phyloP scores from a whole-genome alignment of 139 green algal genomes.

The Diplosphaera chodatii region DNA sequence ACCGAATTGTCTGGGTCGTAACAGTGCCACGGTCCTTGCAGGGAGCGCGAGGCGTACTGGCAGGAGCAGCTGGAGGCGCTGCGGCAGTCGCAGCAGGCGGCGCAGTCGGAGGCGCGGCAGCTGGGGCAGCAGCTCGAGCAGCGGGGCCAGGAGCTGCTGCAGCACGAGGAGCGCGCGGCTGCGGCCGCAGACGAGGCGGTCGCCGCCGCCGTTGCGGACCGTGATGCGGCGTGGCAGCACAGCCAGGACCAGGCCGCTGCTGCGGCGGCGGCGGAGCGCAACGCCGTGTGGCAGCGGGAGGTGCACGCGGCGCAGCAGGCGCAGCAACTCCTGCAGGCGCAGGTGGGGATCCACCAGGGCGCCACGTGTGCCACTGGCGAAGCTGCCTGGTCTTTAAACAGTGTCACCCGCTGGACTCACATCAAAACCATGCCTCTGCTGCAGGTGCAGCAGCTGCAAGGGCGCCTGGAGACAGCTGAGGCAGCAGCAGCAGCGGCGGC shows the following conservation, averaged over 20 bases:
- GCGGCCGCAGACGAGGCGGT: not conserved
- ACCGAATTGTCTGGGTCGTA: not conserved
- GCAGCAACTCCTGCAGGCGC: not conserved
- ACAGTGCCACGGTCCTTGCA: not conserved
- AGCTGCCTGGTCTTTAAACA: too few relatives aligned
- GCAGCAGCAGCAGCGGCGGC: not conserved
- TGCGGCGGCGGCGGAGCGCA: not conserved
- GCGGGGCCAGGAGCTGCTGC: not conserved
- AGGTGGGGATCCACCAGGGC: constrained; percentile 3
- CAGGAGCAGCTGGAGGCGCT: not conserved
- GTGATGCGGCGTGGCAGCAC: not conserved
- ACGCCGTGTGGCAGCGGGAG: not conserved
- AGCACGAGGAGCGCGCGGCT: not conserved
- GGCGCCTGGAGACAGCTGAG: not conserved
- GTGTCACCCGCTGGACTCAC: too few relatives aligned
- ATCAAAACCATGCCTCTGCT: too few relatives aligned
- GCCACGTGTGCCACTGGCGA: too few relatives aligned
- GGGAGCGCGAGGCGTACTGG: not conserved
- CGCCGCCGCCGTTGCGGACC: not conserved
- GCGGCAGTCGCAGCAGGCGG: not conserved
- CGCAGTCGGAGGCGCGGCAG: not conserved
- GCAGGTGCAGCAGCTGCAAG: too few relatives aligned
- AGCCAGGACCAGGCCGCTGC: not conserved
- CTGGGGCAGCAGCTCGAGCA: not conserved
- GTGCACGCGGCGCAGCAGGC: not conserved